Base-by-base conservation (phyloP, 2,329 filamentous ascomycete genomes). In the Aspergillus sp. region DNA sequence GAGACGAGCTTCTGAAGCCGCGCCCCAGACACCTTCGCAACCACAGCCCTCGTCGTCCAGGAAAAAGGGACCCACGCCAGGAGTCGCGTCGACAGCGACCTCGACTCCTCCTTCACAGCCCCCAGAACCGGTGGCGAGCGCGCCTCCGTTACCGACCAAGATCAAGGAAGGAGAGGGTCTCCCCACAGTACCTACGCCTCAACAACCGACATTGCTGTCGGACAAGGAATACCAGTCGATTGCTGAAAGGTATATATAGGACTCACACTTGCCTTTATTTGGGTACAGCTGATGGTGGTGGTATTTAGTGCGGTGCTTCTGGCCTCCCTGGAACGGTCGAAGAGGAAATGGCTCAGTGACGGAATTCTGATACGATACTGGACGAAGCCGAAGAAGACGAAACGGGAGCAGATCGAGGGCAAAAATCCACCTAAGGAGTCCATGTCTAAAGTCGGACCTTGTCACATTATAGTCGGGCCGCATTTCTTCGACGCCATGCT, bases 401-500 rank as follows among this genome's bases (percentile, higher is more conserved):
- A 78, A 57, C 68, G 70, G 38, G 70, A 75, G 44, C 72, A 72
- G 45, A 64, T 66, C 40, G 68, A 70, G 46, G 62, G 65, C 26
- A 66, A 69, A 46, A 75, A 76, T 41, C 73, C 73, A 1, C 62
- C 76, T 53, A 67, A 74, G 60, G 67, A 79, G 34, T 73, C 73
- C 4, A 78, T 79, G 71, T 62, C 70, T 7, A 75, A 73, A 56
- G 65, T 80, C 32, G 80, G 81, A 41, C 70, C 73, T 48, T 80
- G 78, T 54, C 75, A 77, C 47, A 71, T 84, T 44, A 75, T 77
- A 32, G 75, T 83, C 42, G 81, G 82, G 51, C 81, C 81, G 43
- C 79, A 83, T 62, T 75, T 78, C 5, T 80, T 83, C 52, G 77
- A 81, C 50, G 77, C 76, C 12, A 72, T 74, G 54, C 66, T 80